Evolutionary conservation across 2,329 filamentous ascomycete species (phyloP), one percentile per base, ranked within the genome.

Genomic region (Samsoniella hepiali): DNA sequence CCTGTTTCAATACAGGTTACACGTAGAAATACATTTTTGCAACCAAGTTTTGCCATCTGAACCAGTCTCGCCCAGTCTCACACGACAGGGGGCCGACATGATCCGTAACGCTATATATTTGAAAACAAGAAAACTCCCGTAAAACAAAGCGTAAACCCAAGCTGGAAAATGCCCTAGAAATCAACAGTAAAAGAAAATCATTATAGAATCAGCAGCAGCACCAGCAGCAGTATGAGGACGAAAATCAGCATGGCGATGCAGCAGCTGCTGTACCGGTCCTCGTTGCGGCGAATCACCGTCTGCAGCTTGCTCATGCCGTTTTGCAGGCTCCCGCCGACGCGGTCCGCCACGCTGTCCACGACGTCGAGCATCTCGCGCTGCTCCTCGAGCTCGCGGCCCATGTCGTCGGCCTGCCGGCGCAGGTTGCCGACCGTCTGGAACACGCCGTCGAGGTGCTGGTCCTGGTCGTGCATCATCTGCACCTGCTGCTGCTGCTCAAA

Each of bases 341-440:
- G 84, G 74, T 98, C 93, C 4, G 91, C 92, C 63, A 96, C 81
- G 36, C 82, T 84, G 76, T 98, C 94, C 47, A 96, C 90, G 59
- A 91, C 88, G 67, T 95, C 88, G 63, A 99, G 82, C 84, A 98
- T 89, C 75, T 93, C 91, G 29, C 84, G 84, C 81, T 99, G 95
- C 79, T 99, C 95, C 77, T 97, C 96, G 53, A 99, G 81, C 79
- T 99, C 95, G 63, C 94, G 83, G 1, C 95, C 94, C 94, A 99
- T 99, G 69, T 93, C 91, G 76, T 96, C 89, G 1, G 95, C 96
- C 81, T 98, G 95, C 72, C 90, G 84, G 63, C 94, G 83, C 72
- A 99, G 78, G 73, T 93, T 97, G 2, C 93, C 94, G 31, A 99
- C 95, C 1, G 94, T 98, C 68, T 88, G 86, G 73, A 96, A 97